Evolutionary conservation across 148 eudicot species (phyloP).

Genomic region (Dysphania ambrosioides): DNA sequence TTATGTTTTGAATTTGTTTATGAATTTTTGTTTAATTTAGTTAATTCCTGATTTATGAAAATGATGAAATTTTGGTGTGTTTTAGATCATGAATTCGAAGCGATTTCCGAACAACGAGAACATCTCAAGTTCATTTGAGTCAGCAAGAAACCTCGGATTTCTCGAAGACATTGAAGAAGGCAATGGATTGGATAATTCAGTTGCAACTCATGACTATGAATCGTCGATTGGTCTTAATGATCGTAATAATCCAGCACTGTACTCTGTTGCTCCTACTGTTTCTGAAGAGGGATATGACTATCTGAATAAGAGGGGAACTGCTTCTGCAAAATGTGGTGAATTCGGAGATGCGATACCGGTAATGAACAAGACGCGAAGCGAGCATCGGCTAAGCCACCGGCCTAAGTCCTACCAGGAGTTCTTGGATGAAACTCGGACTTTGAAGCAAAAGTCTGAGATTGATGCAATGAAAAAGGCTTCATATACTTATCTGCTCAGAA

Average conservation of each 20-base stretch:
- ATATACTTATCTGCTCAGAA: conserved; percentile 26
- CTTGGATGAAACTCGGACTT: conserved; percentile 28
- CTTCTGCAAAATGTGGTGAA: neutral
- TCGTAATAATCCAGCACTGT: neutral
- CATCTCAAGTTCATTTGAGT: no score
- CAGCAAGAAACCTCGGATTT: neutral
- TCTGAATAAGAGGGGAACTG: neutral
- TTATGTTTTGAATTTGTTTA: no score
- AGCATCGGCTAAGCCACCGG: neutral
- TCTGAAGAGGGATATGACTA: conserved; percentile 12
- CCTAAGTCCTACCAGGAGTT: conserved; percentile 28
- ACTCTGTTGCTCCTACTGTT: conserved; percentile 10
- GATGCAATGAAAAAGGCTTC: conserved; percentile 20
- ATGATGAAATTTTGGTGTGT: neutral
- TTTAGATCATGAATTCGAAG: conserved; percentile 13
- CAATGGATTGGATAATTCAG: neutral
- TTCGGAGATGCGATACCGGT: conserved; percentile 19
- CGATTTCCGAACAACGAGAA: no score
- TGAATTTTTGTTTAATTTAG: neutral
- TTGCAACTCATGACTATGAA: conserved; percentile 1
- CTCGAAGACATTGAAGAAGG: neutral
- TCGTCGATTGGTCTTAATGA: neutral
- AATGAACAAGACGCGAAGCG: neutral
- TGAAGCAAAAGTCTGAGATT: conserved; percentile 15
- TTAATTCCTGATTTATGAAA: neutral